These are phyloP conservation scores for Rhodocollybia butyracea DNA, from an alignment of 768 basidiomycete species.

Conservation along the genomic window DNA sequence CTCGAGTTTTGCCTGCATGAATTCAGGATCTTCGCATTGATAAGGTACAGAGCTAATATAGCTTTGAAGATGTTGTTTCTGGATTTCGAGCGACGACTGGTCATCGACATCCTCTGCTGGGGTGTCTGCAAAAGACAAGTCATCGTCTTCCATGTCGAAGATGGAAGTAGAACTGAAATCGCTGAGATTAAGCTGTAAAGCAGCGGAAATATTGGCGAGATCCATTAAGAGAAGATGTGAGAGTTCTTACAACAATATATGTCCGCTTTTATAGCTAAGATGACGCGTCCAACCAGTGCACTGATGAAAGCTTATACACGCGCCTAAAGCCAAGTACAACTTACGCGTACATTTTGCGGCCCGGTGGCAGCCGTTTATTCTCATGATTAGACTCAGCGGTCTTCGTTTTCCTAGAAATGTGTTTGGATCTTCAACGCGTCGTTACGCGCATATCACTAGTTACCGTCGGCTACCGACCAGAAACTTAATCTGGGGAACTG, in stretches of 20 bases:
- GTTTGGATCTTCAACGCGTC: background rate
- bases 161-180: background rate
- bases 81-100: conserved; percentile 48
- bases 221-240: background rate
- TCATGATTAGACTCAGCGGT: too few species aligned
- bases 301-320: background rate
- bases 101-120: conserved; percentile 34
- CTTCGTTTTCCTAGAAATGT: background rate
- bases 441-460: background rate
- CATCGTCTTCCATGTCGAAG: conserved; percentile 56
- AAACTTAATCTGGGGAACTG: background rate
- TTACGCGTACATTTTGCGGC: background rate
- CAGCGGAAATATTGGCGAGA: background rate
- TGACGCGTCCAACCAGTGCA: conserved; percentile 15
- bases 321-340: background rate
- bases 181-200: conserved; percentile 18
- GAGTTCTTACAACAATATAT: background rate
- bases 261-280: background rate
- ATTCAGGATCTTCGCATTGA: conserved; percentile 63
- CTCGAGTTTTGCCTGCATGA: conserved; percentile 70
- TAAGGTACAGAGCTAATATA: conserved; percentile 73
- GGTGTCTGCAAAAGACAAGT: conserved; percentile 39
- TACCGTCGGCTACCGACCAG: background rate
- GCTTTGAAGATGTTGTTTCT: conserved; percentile 56
- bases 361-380: too few species aligned